These are phyloP conservation scores for Hirschioporus abietinus DNA, from an alignment of 768 basidiomycete genomes.

Conservation along the genomic window DNA sequence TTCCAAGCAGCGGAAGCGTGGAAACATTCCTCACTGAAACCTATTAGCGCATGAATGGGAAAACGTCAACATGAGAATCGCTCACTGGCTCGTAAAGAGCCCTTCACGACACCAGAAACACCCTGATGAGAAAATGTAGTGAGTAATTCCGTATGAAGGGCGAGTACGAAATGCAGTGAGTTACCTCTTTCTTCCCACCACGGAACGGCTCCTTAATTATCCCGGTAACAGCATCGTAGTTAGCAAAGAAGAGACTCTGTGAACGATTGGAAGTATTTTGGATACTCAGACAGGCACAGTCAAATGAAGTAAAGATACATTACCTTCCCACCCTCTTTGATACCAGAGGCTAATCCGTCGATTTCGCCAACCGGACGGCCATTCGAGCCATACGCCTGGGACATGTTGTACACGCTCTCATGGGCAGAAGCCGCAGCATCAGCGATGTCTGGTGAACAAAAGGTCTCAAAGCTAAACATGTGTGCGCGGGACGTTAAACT, in stretches of 20 bases:
- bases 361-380: slow-evolving; percentile 37
- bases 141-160: slow-evolving; percentile 5
- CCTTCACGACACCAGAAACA: slow-evolving; percentile 29
- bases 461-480: background rate
- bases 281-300: background rate
- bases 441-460: slow-evolving; percentile 29
- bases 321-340: slow-evolving; percentile 46
- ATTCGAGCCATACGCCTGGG: slow-evolving; percentile 36
- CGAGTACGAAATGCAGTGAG: background rate
- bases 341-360: slow-evolving; percentile 36
- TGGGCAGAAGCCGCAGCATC: slow-evolving; percentile 37
- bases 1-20: slow-evolving; percentile 26
- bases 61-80: slow-evolving; percentile 1
- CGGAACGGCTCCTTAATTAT: slow-evolving; percentile 32
- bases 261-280: background rate
- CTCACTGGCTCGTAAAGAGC: slow-evolving; percentile 29
- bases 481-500: slow-evolving; percentile 6
- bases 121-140: slow-evolving; percentile 20
- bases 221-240: slow-evolving; percentile 35
- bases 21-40: slow-evolving; percentile 25
- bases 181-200: slow-evolving; percentile 33
- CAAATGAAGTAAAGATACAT: background rate
- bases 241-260: slow-evolving; percentile 27
- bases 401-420: slow-evolving; percentile 40
- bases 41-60: slow-evolving; percentile 9